These are phyloP conservation scores for Platanthera guangdongensis DNA, from an alignment of 106 monocot species.

Conservation along the genomic window DNA sequence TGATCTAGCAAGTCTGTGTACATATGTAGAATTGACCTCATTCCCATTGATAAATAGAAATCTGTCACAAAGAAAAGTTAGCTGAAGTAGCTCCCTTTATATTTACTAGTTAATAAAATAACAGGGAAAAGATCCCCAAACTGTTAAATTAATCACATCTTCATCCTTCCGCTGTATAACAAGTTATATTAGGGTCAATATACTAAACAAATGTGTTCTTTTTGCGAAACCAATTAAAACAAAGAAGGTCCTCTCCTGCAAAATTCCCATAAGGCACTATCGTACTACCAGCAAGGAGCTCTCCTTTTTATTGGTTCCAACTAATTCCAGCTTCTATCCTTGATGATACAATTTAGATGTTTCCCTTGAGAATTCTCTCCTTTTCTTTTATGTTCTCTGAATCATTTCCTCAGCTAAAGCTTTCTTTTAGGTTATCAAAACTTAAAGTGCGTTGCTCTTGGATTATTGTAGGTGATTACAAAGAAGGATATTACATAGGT, in stretches of 20 bases:
- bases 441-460: not conserved
- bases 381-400: not conserved
- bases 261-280: not conserved
- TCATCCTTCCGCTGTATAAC: not conserved
- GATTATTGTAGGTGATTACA: constrained; percentile 59
- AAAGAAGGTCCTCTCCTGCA: not conserved
- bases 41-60: no score
- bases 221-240: not conserved
- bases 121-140: no score
- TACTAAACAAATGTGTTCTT: not conserved
- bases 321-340: not conserved
- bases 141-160: not conserved
- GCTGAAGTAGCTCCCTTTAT: no score
- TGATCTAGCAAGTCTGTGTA: no score
- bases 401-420: not conserved
- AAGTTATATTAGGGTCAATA: not conserved
- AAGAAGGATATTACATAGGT: constrained; percentile 88
- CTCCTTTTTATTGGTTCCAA: not conserved
- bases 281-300: not conserved
- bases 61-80: no score
- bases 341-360: not conserved
- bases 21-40: no score
- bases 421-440: not conserved
- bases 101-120: no score
- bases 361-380: not conserved